Evolutionary conservation across 2,329 filamentous ascomycete species (phyloP).

Genomic region (Diatrype stigma): DNA sequence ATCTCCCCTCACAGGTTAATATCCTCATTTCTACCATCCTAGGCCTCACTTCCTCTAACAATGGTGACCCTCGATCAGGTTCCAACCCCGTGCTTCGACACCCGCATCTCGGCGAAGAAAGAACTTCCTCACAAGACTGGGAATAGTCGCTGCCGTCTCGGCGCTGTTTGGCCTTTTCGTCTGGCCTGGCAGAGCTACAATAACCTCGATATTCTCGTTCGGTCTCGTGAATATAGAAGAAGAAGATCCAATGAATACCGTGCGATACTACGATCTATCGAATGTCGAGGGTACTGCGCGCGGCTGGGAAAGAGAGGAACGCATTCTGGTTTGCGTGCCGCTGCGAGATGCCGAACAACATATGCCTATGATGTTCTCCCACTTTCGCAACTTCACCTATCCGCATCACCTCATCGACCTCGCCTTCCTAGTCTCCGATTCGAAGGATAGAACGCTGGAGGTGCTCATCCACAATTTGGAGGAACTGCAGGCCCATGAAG

Average conservation of each 20-base stretch:
- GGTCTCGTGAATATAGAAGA: conserved; percentile 64
- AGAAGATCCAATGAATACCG: conserved; percentile 82
- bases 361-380: conserved; percentile 97
- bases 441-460: conserved; percentile 82
- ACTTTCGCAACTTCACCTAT: conserved; percentile 93
- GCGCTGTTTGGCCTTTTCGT: conserved; percentile 70
- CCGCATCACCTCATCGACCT: conserved; percentile 95
- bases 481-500: conserved; percentile 72
- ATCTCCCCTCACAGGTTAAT: conserved; percentile 84
- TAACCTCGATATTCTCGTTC: conserved; percentile 61
- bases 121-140: conserved; percentile 67
- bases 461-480: conserved; percentile 73
- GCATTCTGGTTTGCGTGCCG: conserved; percentile 91
- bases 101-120: conserved; percentile 67
- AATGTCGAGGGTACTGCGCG: conserved; percentile 87
- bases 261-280: conserved; percentile 93
- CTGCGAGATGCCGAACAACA: conserved; percentile 89
- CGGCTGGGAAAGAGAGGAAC: conserved; percentile 94
- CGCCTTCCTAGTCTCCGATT: conserved; percentile 95
- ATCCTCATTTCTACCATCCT: conserved; percentile 21
- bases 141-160: conserved; percentile 52
- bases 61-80: conserved; percentile 50
- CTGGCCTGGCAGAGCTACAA: conserved; percentile 61
- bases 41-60: conserved; percentile 9
- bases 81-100: conserved; percentile 76